Evolutionary conservation across 148 eudicot genomes (phyloP), one percentile per base, ranked within the genome.

Genomic region (Silene conica): DNA sequence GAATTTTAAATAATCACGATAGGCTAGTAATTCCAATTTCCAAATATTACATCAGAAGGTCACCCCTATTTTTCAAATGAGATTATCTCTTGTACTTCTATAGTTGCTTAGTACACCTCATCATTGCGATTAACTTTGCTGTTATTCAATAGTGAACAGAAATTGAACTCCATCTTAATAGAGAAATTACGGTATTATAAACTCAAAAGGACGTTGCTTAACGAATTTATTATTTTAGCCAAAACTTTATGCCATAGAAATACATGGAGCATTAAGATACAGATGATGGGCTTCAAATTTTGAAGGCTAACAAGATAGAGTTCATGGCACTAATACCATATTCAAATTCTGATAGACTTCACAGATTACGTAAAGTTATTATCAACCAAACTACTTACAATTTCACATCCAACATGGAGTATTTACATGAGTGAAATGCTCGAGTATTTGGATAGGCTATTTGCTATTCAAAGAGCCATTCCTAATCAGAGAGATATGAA

Each of bases 101-200:
- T 62, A 31, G 43, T 12, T 58, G 0, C 26, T 71, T 8, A 34
- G 23, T 58, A 38, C 20, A 34, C 26, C 19, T n/a, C 74, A 57
- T 57, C 7, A 54, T 55, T 70, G 46, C 58, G 10, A 57, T 2
- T 57, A 57, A 57, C 22, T 62, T 62, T 62, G 65, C 65, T 62
- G 65, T 25, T 62, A 62, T 12, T 59, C 23, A 19, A 62, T 21
- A 18, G 15, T 25, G 34, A 62, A 22, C 15, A 25, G 16, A 62
- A 0, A 22, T 7, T 25, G 23, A 23, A 9, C n/a, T 62, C 15
- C 60, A 18, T 57, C 34, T 19, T 22, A 12, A 23, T 62, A 62
- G 65, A 21, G 31, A 62, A 62, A 23, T 23, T 14, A 62, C 8
- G 18, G 31, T 62, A 62, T 9, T 62, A 62, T 14, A 62, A 62